These are phyloP conservation scores for Wickerhamomyces queroliae DNA, from an alignment of 805 yeast genomes.

Conservation along the genomic window DNA sequence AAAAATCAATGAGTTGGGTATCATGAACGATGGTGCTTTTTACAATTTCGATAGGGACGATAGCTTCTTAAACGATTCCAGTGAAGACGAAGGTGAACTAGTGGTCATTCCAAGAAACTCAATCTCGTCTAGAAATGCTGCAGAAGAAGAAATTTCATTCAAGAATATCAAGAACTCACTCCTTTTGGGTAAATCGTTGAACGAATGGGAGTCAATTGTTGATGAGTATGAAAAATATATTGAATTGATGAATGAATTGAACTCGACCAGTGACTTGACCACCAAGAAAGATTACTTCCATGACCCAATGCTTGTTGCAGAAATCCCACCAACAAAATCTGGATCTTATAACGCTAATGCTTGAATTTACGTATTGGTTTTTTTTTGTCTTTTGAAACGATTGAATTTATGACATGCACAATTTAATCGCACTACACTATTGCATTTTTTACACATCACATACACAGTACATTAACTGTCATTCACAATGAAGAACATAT, in stretches of 20 bases:
- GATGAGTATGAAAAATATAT: slow-evolving; percentile 13
- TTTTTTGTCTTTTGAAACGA: neutral
- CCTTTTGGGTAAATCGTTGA: slow-evolving; percentile 40
- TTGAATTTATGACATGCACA: neutral
- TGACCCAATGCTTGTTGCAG: slow-evolving; percentile 12
- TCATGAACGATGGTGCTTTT: slow-evolving; percentile 2
- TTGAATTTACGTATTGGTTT: neutral
- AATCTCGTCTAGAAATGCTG: slow-evolving; percentile 1
- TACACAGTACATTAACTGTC: too few relatives aligned
- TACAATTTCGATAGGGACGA: neutral
- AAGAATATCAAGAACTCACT: slow-evolving; percentile 19
- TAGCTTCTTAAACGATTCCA: slow-evolving; percentile 9
- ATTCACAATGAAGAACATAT: too few relatives aligned
- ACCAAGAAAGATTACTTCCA: slow-evolving; percentile 3
- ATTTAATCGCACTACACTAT: neutral
- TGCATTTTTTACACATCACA: too few relatives aligned
- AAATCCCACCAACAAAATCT: slow-evolving; percentile 9
- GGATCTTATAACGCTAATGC: neutral
- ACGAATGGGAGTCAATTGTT: slow-evolving; percentile 44
- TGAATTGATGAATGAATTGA: slow-evolving; percentile 1
- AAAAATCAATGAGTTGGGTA: neutral
- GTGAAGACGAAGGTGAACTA: slow-evolving; percentile 11
- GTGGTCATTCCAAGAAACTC: slow-evolving; percentile 7
- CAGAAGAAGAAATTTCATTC: slow-evolving; percentile 1
- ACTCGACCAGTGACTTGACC: neutral